These are phyloP conservation scores for Kodamaea neixiangensis DNA, from an alignment of 805 yeast genomes.

Conservation along the genomic window DNA sequence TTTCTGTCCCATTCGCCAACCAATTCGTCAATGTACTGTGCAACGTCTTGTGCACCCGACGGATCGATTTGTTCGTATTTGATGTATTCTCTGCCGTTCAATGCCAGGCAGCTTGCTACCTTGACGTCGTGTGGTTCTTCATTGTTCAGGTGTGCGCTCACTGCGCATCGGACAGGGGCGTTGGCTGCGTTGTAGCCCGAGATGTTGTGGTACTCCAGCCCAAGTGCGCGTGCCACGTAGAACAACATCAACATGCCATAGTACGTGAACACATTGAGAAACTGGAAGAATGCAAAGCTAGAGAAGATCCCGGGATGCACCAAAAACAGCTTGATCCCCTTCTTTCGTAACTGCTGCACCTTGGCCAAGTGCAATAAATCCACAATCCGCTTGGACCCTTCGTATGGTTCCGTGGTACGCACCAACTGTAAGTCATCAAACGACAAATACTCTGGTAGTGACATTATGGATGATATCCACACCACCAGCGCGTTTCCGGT, in stretches of 20 bases:
- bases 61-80: constrained; percentile 56
- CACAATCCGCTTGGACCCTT: constrained; percentile 85
- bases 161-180: constrained; percentile 65
- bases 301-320: constrained; percentile 95
- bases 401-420: constrained; percentile 69
- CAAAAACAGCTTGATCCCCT: constrained; percentile 65
- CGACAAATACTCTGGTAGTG: constrained; percentile 72
- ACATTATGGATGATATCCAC: constrained; percentile 89
- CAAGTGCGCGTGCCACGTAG: constrained; percentile 76
- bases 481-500: constrained; percentile 60
- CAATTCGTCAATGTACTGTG: constrained; percentile 58
- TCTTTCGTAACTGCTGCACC: constrained; percentile 47
- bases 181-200: constrained; percentile 88
- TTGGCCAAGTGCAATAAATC: constrained; percentile 81
- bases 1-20: constrained; percentile 71
- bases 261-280: constrained; percentile 74
- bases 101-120: constrained; percentile 68
- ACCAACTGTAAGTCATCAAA: constrained; percentile 74
- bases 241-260: constrained; percentile 85
- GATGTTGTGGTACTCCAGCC: constrained; percentile 88
- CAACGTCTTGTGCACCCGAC: constrained; percentile 68
- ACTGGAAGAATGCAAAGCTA: constrained; percentile 75
- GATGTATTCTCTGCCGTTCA: constrained; percentile 66
- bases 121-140: constrained; percentile 55
- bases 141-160: constrained; percentile 27